Base-by-base conservation (phyloP, 345 rosid species). In the Lepidium sativum region DNA sequence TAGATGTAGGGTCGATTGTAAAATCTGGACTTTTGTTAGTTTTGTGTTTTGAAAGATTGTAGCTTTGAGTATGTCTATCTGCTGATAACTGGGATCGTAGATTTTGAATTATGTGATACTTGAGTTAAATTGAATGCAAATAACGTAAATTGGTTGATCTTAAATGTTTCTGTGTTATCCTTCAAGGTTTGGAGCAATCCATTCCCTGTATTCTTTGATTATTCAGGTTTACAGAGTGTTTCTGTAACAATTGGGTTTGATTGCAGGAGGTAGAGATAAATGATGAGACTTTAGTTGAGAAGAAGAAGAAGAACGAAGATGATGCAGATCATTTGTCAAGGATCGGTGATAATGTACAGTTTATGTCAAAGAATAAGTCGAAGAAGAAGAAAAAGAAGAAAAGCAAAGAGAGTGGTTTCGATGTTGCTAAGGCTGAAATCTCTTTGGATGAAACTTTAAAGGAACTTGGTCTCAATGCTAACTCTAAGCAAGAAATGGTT, bases 331-430 rank as follows among this genome's bases (percentile, higher is more conserved):
- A 50, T 14, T 6, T 27, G 20, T 54, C 45, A 56, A 56, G 6
- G n/a, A 9, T 5, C 1, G n/a, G 4, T 55, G 39, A 44, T 14
- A 33, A 8, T 38, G 52, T 40, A 25, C 65, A 56, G 33, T 40
- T 9, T 0, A 15, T 75, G 25, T 40, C 76, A 14, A 74, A 80
- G 45, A 83, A 71, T 54, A 91, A 83, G 78, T 73, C 85, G 18
- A 91, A 82, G 91, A 91, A 88, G 49, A 88, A 91, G 85, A 91
- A 88, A 42, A 88, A 86, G 80, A 91, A 86, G 83, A 88, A 77
- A 69, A 52, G 52, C 70, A 91, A 84, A 73, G 82, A 80, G 65
- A 78, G 53, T 54, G 59, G 69, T 34, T 47, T 78, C 42, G 71
- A 31, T 68, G 34, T 71, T 4, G 58, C 60, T 35, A 79, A 80